Evolutionary conservation across 108 stramenopile species (phyloP), one percentile per base, ranked within the genome.

Genomic region (Bacterosira constricta): DNA sequence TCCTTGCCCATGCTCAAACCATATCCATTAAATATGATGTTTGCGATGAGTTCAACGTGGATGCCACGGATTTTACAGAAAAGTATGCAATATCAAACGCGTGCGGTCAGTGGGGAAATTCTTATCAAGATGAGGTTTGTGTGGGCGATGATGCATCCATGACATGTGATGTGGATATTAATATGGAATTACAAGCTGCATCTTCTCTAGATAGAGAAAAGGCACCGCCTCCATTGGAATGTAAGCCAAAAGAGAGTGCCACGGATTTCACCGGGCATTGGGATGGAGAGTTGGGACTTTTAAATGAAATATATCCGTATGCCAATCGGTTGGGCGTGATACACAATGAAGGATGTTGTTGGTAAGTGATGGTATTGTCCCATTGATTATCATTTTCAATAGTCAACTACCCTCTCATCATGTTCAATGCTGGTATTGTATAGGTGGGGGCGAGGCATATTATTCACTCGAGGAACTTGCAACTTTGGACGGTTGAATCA

Each of bases 401-500:
- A 1, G 21, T 18, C 20, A 12, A 47, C 46, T 18, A 47, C 23
- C n/a, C 46, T 6, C 46, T 44, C 17, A 1, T 18, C 21, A 18
- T 47, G 21, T 47, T n/a, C n/a, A 6, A 47, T 18, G 46, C 46
- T 47, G 46, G 35, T 81, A 75, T 38, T 81, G 35, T 81, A 75
- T 38, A 77, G 69, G 69, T 81, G 61, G 61, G 80, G 80, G 32
- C 62, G 80, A 21, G 80, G 80, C 6, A 69, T 81, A 9, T 45
- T 81, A 17, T 42, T 77, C 23, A 81, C 80, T 8, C 45, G 70
- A 29, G 76, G 76, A 1, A 57, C 71, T 6, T 81, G 80, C 18
- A 77, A 77, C n/a, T 71, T 81, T 58, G 80, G 80, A 46, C 62
- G 63, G 17, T 35, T 81, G 34, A 81, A 81, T 23, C 38, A 63